Conservation (phyloP, 352 stramenopile species). For the Globisporangium nagaii region DNA sequence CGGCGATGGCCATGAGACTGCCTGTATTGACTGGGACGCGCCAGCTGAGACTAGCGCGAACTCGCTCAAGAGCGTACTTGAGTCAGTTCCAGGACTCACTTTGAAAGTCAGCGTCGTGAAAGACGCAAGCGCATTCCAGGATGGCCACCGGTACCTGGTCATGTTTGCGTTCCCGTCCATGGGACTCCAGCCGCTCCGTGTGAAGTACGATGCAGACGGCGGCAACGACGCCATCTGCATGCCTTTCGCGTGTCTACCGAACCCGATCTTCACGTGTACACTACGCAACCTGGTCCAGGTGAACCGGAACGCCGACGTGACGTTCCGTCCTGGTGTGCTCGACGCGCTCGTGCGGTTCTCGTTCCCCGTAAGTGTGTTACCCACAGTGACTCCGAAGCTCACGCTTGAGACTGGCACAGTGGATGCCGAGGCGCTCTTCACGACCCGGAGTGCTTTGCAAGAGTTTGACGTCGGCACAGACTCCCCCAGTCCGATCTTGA, state of each 20-base stretch:
- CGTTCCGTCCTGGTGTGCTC: slow-evolving; percentile 34
- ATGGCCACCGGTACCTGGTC: slow-evolving; percentile 41
- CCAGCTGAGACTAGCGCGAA: slow-evolving; percentile 11
- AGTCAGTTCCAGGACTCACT: slow-evolving; percentile 31
- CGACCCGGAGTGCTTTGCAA: slow-evolving; percentile 29
- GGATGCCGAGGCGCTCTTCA: slow-evolving; percentile 32
- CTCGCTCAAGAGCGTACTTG: slow-evolving; percentile 34
- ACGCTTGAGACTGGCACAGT: slow-evolving; percentile 31
- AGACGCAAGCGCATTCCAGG: slow-evolving; percentile 35
- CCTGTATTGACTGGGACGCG: slow-evolving; percentile 59
- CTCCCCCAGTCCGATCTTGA: slow-evolving; percentile 33
- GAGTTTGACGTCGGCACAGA: slow-evolving; percentile 60
- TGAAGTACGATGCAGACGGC: slow-evolving; percentile 12
- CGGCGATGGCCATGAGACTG: slow-evolving; percentile 17
- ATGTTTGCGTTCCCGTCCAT: slow-evolving; percentile 49
- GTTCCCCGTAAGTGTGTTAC: slow-evolving; percentile 30
- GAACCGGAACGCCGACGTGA: slow-evolving; percentile 40
- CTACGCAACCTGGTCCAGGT: slow-evolving; percentile 22
- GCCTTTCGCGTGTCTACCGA: slow-evolving; percentile 24
- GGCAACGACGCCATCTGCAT: slow-evolving; percentile 13
- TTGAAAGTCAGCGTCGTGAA: slow-evolving; percentile 33
- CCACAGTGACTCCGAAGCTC: slow-evolving; percentile 25
- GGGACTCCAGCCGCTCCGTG: slow-evolving; percentile 31
- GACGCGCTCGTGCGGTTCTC: slow-evolving; percentile 49
- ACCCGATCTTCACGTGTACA: slow-evolving; percentile 25